Evolutionary conservation across 176 grass and related monocot genomes (phyloP).

Genomic region (Hyparrhenia diplandra): DNA sequence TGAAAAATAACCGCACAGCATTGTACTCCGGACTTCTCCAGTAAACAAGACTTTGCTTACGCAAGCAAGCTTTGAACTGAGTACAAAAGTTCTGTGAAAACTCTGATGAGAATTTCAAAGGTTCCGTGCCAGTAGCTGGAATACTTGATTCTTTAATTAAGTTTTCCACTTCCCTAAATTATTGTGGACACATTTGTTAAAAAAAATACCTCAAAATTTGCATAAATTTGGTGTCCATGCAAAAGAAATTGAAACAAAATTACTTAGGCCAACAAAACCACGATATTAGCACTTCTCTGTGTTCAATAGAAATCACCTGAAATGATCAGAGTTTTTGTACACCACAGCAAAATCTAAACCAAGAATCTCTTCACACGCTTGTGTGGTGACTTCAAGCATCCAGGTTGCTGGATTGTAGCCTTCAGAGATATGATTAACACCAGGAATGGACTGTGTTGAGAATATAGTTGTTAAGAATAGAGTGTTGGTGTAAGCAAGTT

Average conservation of each 20-base stretch:
- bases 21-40: constrained; percentile 82
- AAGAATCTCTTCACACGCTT: constrained; percentile 59
- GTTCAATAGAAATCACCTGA: constrained; percentile 44
- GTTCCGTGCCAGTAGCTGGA: constrained; percentile 39
- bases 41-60: constrained; percentile 68
- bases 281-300: not conserved
- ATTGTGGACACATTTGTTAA: constrained; percentile 13
- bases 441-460: constrained; percentile 45
- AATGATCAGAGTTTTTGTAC: constrained; percentile 60
- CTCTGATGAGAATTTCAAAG: constrained; percentile 51
- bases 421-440: constrained; percentile 43
- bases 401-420: constrained; percentile 85
- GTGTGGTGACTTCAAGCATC: constrained; percentile 78
- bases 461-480: not conserved
- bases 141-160: constrained; percentile 48
- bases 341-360: constrained; percentile 55
- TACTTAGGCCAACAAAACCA: not conserved
- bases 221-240: not conserved
- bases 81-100: constrained; percentile 52
- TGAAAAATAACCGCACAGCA: constrained; percentile 59
- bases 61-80: constrained; percentile 51
- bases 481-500: not conserved
- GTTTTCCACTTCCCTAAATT: constrained; percentile 45
- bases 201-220: not conserved
- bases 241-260: not conserved